Evolutionary conservation across 2,329 filamentous ascomycete genomes (phyloP), one percentile per base, ranked within the genome.

Genomic region (Sporothrix dimorphospora): DNA sequence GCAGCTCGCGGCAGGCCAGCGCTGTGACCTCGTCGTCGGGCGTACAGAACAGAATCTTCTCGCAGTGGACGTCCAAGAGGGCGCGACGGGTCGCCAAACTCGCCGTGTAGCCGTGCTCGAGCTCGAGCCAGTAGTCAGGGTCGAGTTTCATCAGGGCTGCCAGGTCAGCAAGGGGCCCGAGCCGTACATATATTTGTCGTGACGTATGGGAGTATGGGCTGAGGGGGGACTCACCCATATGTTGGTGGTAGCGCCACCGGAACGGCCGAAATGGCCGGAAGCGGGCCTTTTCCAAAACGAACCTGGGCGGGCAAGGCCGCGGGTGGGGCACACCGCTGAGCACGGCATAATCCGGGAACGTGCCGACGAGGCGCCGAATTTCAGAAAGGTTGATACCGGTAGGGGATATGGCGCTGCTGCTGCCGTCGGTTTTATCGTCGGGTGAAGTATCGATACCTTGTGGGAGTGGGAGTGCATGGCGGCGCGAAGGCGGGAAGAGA

Each of bases 61-160:
- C 84, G 1, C 91, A 89, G 75, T 95, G 85, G 72, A 90, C 82
- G 12, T 82, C 82, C 77, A 90, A 91, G 0, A 97, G 85, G 0
- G 81, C 82, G 77, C 89, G 86, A 21, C 94, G 91, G 78, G 94
- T 89, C 5, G 85, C 84, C 75, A 97, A 90, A 27, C 91, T 88
- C 1, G 85, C 77, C 61, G 81, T 82, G 79, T 97, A 97, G 3
- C 88, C 92, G 67, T 84, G 90, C 76, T 96, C 93, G 1, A 97
- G 85, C 81, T 97, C 94, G n/a, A 97, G 83, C 94, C 94, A 97
- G 88, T 91, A 97, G 78, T 97, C 90, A 0, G 89, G 83, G 74
- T 97, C 92, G 80, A 96, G 82, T 76, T 93, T 97, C 57, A 87
- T 90, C 9, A 95, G 83, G 1, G 93, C 92, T 96, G n/a, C n/a